Evolutionary conservation across 768 basidiomycete genomes (phyloP).

Genomic region (Tylopilus sp.): DNA sequence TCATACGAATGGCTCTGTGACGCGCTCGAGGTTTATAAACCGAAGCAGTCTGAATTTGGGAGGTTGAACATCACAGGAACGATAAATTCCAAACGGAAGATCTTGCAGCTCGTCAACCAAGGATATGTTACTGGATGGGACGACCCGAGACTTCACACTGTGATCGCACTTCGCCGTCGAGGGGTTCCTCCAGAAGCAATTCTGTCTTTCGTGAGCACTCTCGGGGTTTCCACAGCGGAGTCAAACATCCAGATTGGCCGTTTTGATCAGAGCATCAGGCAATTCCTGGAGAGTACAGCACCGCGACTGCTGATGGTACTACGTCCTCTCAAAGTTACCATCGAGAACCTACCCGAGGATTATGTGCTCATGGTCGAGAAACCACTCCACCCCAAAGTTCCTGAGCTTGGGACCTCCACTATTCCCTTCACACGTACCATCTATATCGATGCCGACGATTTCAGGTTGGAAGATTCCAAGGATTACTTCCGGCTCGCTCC

Average conservation of each 20-base stretch:
- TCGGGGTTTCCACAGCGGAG: slow-evolving; percentile 88
- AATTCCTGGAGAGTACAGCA: slow-evolving; percentile 84
- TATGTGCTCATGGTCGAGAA: slow-evolving; percentile 83
- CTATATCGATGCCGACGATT: slow-evolving; percentile 93
- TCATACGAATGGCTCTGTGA: slow-evolving; percentile 99
- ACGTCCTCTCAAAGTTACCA: slow-evolving; percentile 83
- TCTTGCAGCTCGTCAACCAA: slow-evolving; percentile 81
- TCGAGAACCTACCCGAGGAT: slow-evolving; percentile 88
- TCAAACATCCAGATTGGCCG: slow-evolving; percentile 84
- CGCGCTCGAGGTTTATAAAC: slow-evolving; percentile 95
- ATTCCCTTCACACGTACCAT: slow-evolving; percentile 86
- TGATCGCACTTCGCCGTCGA: slow-evolving; percentile 91
- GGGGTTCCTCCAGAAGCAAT: slow-evolving; percentile 98
- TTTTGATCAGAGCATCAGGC: slow-evolving; percentile 86
- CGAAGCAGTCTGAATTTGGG: slow-evolving; percentile 95
- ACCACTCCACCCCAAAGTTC: slow-evolving; percentile 90
- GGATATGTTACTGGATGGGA: slow-evolving; percentile 91
- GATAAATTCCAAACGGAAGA: slow-evolving; percentile 95
- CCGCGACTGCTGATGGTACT: slow-evolving; percentile 91
- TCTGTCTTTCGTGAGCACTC: slow-evolving; percentile 83
- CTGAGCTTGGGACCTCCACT: slow-evolving; percentile 75
- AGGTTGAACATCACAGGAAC: slow-evolving; percentile 91
- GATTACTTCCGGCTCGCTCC: slow-evolving; percentile 98
- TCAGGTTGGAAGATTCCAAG: slow-evolving; percentile 84
- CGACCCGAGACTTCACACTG: slow-evolving; percentile 94